phyloP scores from a whole-genome alignment of 352 stramenopile species.

The Pythium dissotocum region DNA sequence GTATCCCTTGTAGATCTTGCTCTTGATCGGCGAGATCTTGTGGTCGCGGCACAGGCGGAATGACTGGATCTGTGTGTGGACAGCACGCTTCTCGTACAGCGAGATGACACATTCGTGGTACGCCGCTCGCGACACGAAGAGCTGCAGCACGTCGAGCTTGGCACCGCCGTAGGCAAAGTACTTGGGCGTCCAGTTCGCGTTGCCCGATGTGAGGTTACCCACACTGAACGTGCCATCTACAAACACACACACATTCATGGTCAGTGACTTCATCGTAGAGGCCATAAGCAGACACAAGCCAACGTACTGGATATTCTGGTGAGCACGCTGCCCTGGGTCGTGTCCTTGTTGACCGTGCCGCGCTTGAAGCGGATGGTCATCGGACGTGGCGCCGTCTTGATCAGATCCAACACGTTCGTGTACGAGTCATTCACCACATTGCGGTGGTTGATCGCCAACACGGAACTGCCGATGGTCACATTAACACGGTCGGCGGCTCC shows the following conservation, averaged over 20 bases:
- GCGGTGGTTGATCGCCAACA: slow-evolving; percentile 71
- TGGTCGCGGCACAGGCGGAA: slow-evolving; percentile 82
- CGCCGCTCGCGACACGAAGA: slow-evolving; percentile 79
- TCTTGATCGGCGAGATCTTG: slow-evolving; percentile 86
- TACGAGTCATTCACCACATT: slow-evolving; percentile 62
- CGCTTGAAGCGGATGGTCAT: slow-evolving; percentile 76
- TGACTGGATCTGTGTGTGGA: slow-evolving; percentile 83
- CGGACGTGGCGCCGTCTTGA: slow-evolving; percentile 74
- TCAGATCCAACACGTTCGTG: slow-evolving; percentile 66
- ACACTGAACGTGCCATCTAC: slow-evolving; percentile 83
- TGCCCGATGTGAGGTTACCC: slow-evolving; percentile 75
- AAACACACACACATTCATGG: slow-evolving; percentile 21
- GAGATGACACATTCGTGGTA: slow-evolving; percentile 88
- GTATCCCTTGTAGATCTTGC: slow-evolving; percentile 89
- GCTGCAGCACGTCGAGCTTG: slow-evolving; percentile 82
- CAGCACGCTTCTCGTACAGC: slow-evolving; percentile 79
- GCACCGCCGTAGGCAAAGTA: slow-evolving; percentile 83
- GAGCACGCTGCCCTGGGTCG: slow-evolving; percentile 65
- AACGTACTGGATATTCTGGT: slow-evolving; percentile 79
- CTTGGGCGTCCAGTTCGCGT: slow-evolving; percentile 73
- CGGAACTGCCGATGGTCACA: slow-evolving; percentile 64
- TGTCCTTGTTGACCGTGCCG: slow-evolving; percentile 64
- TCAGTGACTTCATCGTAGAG: slow-evolving; percentile 13
- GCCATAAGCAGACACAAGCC: background rate
- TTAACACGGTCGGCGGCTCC: slow-evolving; percentile 67